Evolutionary conservation across 495 filamentous ascomycete species (phyloP).

Genomic region (Tuber melanosporum): DNA sequence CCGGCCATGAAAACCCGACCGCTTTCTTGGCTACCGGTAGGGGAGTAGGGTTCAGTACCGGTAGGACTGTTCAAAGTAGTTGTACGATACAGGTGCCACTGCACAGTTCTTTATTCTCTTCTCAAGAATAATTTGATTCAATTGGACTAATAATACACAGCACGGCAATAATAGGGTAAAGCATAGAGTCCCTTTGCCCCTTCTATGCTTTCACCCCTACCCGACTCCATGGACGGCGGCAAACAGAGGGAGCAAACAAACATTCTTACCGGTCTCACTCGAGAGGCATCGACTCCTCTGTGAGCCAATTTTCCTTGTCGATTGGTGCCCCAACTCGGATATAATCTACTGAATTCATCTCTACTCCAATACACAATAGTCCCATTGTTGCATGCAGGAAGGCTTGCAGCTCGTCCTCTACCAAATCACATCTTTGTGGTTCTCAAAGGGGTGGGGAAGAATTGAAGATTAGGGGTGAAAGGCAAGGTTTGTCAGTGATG

Average conservation of each 20-base stretch:
- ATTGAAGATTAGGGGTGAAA: neutral
- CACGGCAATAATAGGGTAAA: neutral
- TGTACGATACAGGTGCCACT: neutral
- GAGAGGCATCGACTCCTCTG: neutral
- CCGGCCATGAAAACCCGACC: neutral
- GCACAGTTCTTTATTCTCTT: neutral
- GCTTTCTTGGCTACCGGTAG: too few relatives aligned
- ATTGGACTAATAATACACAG: neutral
- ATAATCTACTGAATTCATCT: slow-evolving; percentile 2
- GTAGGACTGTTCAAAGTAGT: too few relatives aligned
- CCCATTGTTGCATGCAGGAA: neutral
- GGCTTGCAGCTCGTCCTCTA: neutral
- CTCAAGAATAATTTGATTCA: neutral
- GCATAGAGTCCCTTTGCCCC: neutral
- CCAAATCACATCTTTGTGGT: neutral
- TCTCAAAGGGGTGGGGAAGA: neutral
- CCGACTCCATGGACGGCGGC: neutral
- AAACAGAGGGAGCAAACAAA: neutral
- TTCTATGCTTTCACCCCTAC: neutral
- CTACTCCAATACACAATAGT: neutral
- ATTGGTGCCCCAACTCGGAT: neutral
- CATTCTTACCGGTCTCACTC: neutral
- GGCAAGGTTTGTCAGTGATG: neutral
- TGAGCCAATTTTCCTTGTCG: neutral
- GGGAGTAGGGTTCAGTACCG: too few relatives aligned